Conservation (phyloP, 2,329 filamentous ascomycete species). For the Eutypa lata region DNA sequence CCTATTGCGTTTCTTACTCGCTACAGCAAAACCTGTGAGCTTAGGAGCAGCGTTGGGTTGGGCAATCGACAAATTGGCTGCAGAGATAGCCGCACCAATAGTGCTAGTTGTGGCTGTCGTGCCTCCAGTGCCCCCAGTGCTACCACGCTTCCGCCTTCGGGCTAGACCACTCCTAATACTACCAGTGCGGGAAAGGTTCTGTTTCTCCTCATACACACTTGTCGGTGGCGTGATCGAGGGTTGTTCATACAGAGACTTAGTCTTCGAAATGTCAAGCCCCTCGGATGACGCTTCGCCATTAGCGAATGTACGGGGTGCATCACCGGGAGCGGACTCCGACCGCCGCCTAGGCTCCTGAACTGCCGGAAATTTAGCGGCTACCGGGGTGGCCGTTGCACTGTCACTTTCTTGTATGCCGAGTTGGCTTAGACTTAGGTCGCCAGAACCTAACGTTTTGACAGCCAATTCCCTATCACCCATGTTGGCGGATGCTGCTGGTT, state of each 20-base stretch:
- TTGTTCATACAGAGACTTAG: slow-evolving; percentile 51
- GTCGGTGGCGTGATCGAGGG: slow-evolving; percentile 57
- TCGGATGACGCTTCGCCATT: slow-evolving; percentile 35
- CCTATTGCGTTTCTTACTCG: slow-evolving; percentile 91
- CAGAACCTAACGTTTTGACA: slow-evolving; percentile 83
- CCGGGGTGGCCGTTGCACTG: slow-evolving; percentile 54
- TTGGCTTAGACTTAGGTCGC: slow-evolving; percentile 85
- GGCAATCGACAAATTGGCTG: slow-evolving; percentile 67
- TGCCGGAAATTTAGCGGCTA: slow-evolving; percentile 49
- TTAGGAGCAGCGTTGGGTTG: slow-evolving; percentile 65
- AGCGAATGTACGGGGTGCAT: slow-evolving; percentile 28
- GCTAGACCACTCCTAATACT: slow-evolving; percentile 64
- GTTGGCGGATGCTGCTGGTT: slow-evolving; percentile 34
- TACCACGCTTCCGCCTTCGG: slow-evolving; percentile 73
- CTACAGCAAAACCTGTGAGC: slow-evolving; percentile 91
- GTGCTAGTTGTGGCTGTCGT: slow-evolving; percentile 58
- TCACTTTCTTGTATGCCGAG: slow-evolving; percentile 71
- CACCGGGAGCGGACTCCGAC: slow-evolving; percentile 59
- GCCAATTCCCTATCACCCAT: slow-evolving; percentile 67
- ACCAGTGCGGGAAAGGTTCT: slow-evolving; percentile 57
- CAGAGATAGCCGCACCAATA: slow-evolving; percentile 68
- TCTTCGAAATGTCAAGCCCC: slow-evolving; percentile 34
- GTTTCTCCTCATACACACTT: slow-evolving; percentile 63
- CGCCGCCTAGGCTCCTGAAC: slow-evolving; percentile 42
- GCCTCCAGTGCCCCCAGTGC: slow-evolving; percentile 65